A percentile compares a stretch with the other conserved stretches of the same genome.
phyloP scores from a whole-genome alignment of 306 rosid genomes.

The Prunus mira region DNA sequence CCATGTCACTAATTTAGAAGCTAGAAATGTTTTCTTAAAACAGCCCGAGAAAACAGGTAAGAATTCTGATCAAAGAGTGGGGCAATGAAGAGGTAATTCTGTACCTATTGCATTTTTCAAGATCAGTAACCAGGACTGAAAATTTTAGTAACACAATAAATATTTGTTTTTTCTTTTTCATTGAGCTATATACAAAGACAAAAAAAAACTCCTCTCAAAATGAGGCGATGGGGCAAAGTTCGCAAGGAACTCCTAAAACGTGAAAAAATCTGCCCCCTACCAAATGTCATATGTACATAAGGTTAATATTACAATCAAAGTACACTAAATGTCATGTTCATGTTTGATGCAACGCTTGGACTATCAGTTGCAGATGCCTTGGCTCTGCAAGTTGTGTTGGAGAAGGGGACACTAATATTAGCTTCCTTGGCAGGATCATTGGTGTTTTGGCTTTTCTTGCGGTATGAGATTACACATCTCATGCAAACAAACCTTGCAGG shows the following conservation, averaged over 20 bases:
- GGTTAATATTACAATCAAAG: constrained; percentile 33
- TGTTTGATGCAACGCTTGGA: constrained; percentile 29
- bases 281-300: constrained; percentile 12
- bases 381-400: constrained; percentile 33
- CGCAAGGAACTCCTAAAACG: not conserved
- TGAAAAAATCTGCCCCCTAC: not conserved
- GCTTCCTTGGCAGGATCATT: constrained; percentile 7
- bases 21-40: not conserved
- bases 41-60: not conserved
- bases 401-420: constrained; percentile 2
- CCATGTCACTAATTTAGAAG: constrained; percentile 29
- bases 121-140: not conserved
- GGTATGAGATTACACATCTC: constrained; percentile 25
- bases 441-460: constrained; percentile 10
- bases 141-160: not conserved
- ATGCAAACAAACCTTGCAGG: constrained; percentile 51
- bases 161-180: not conserved
- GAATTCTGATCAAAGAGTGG: not conserved
- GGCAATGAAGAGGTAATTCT: constrained; percentile 3
- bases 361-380: constrained; percentile 28
- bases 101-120: not conserved
- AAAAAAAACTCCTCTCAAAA: constrained; percentile 5
- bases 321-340: constrained; percentile 40
- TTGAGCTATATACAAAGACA: not conserved
- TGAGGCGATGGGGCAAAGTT: not conserved